phyloP scores from a whole-genome alignment of 2,329 filamentous ascomycete species.

The Lomentospora prolificans region DNA sequence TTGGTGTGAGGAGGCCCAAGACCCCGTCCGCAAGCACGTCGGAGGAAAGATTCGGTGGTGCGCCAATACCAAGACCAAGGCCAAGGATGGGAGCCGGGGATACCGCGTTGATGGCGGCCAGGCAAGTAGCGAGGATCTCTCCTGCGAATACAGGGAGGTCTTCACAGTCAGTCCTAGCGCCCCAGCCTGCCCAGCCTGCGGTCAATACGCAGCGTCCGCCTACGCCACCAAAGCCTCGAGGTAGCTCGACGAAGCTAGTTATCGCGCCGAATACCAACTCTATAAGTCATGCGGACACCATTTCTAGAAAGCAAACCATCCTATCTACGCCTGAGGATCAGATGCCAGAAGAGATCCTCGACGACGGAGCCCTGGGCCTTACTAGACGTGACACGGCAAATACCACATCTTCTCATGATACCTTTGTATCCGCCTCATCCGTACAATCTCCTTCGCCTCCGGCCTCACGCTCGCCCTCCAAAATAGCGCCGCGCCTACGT shows the following conservation, averaged over 20 bases:
- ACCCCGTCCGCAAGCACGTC: slow-evolving; percentile 20
- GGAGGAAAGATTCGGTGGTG: slow-evolving; percentile 6
- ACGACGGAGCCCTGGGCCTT: background rate
- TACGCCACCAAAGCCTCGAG: slow-evolving; percentile 25
- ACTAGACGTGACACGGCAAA: slow-evolving; percentile 10
- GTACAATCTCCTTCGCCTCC: slow-evolving; percentile 20
- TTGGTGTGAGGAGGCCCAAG: slow-evolving; percentile 16
- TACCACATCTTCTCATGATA: slow-evolving; percentile 34
- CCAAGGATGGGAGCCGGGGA: background rate
- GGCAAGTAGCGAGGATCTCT: background rate
- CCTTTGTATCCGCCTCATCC: slow-evolving; percentile 33
- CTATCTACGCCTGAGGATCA: background rate
- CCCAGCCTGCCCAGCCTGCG: background rate
- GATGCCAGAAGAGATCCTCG: background rate
- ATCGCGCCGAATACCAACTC: background rate
- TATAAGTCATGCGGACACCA: background rate
- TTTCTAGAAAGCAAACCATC: background rate
- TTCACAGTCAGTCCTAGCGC: background rate
- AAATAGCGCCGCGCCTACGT: slow-evolving; percentile 15
- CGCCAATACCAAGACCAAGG: background rate
- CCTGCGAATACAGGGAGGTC: background rate
- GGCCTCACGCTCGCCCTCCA: slow-evolving; percentile 13
- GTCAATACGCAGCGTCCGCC: slow-evolving; percentile 20
- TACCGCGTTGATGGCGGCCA: background rate
- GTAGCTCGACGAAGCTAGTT: slow-evolving; percentile 2